Evolutionary conservation across 176 grass and related monocot genomes (phyloP), one percentile per base, ranked within the genome.

Genomic region (Juncus effusus): DNA sequence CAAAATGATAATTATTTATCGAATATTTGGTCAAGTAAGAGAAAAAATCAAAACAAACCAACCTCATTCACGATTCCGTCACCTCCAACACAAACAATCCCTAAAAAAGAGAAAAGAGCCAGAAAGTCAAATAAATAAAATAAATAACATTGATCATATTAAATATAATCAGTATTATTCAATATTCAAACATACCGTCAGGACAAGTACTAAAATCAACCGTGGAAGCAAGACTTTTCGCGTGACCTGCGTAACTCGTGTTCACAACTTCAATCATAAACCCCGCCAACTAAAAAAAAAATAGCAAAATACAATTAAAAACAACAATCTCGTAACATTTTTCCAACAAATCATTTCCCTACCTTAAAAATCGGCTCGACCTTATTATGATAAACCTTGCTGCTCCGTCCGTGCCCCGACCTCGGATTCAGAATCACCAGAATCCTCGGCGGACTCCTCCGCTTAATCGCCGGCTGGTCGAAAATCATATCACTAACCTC

Each of bases 11-110:
- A 11, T 73, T 56, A 73, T 35, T 55, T 40, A 67, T 60, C 58
- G 19, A 28, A 28, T 28, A 28, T 28, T 28, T 28, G 19, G 19
- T 28, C 19, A 28, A 28, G 2, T 59, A 39, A 5, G 75, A 63
- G 57, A 53, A 9, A 69, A 40, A 44, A 56, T 41, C 28, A 56
- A 72, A 77, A 28, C 13, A 4, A 74, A 72, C 78, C 77, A 63
- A 97, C 93, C 94, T 99, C 94, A 66, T 99, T 99, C 40, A 99
- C 85, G 82, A 99, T 89, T 72, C 94, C 94, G 82, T 99, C 94
- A 65, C 88, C 94, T 72, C 94, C 94, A 45, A 99, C 76, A 55
- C 94, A 99, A 60, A 99, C 85, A 19, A 99, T 87, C 70, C 94
- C 94, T 99, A 50, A 42, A 82, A 82, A 59, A 60, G 73, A 65